Evolutionary conservation across 2,329 filamentous ascomycete genomes (phyloP).

Genomic region (Colletotrichum paranaense): DNA sequence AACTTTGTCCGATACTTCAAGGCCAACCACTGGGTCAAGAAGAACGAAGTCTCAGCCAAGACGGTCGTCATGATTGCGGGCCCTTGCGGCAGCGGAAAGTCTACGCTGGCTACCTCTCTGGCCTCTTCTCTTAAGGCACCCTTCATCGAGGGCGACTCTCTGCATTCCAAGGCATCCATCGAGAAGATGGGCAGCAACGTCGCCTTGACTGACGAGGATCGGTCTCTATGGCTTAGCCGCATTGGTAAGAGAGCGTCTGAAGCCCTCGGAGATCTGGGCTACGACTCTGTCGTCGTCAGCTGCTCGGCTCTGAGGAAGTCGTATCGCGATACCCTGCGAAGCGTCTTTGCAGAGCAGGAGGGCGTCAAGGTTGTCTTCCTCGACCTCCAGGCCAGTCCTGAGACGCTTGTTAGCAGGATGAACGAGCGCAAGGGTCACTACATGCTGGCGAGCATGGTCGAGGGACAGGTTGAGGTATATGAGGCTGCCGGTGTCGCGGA

Average conservation of each 20-base stretch:
- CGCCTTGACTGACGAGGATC: conserved; percentile 47
- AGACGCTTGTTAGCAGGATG: conserved; percentile 42
- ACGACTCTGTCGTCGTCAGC: conserved; percentile 46
- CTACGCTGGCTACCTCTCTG: conserved; percentile 48
- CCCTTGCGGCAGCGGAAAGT: conserved; percentile 55
- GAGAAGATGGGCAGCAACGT: conserved; percentile 45
- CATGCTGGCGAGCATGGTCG: conserved; percentile 49
- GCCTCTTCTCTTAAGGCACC: conserved; percentile 43
- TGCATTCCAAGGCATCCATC: conserved; percentile 47
- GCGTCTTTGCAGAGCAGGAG: conserved; percentile 24
- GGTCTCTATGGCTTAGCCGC: conserved; percentile 44
- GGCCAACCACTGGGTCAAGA: conserved; percentile 49
- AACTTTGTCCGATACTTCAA: conserved; percentile 52
- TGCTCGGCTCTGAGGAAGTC: conserved; percentile 51
- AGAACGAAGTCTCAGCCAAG: conserved; percentile 41
- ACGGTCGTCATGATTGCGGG: conserved; percentile 50
- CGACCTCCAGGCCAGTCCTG: conserved; percentile 46
- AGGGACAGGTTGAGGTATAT: conserved; percentile 46
- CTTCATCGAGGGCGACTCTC: conserved; percentile 53
- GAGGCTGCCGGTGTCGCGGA: conserved; percentile 44
- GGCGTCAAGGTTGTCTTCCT: conserved; percentile 45
- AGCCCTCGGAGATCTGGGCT: conserved; percentile 41
- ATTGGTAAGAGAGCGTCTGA: conserved; percentile 40
- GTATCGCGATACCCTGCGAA: conserved; percentile 48
- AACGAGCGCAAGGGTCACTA: conserved; percentile 46